These are phyloP conservation scores for Alternaria triticimaculans DNA, from an alignment of 2,329 filamentous ascomycete species.

Conservation along the genomic window DNA sequence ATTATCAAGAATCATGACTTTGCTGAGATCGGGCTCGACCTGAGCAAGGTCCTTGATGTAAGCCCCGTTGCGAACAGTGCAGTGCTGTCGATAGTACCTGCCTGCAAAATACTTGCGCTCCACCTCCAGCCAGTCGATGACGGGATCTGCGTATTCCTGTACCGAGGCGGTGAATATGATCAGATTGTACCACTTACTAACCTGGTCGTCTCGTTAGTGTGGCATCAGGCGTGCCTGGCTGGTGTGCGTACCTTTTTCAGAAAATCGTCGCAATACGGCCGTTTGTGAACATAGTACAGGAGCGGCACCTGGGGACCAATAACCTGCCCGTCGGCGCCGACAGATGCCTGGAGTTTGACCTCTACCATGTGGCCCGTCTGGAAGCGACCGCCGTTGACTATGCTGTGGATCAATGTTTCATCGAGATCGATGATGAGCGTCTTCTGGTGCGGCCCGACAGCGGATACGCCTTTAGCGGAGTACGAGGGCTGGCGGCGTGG, in stretches of 20 bases:
- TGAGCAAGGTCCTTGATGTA: constrained; percentile 98
- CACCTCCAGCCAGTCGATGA: constrained; percentile 97
- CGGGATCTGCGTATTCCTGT: constrained; percentile 97
- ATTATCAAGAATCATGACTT: constrained; percentile 98
- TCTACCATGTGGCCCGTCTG: constrained; percentile 99
- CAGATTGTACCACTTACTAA: constrained; percentile 98
- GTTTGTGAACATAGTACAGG: constrained; percentile 97
- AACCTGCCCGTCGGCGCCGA: constrained; percentile 70
- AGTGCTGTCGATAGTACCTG: constrained; percentile 95
- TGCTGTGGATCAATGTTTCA: constrained; percentile 96
- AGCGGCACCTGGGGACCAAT: constrained; percentile 92
- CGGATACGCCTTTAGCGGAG: constrained; percentile 53
- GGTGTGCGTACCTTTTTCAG: constrained; percentile 71
- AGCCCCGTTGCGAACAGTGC: constrained; percentile 91
- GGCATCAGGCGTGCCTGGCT: not conserved
- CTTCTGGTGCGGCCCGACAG: constrained; percentile 68
- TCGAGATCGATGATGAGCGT: constrained; percentile 95
- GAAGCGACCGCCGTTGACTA: constrained; percentile 95
- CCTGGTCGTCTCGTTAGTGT: constrained; percentile 54
- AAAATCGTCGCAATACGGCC: constrained; percentile 96
- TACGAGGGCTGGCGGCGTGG: constrained; percentile 91
- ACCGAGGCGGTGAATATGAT: constrained; percentile 97
- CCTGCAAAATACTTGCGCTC: constrained; percentile 96
- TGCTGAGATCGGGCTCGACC: constrained; percentile 95
- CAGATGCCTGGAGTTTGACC: constrained; percentile 80